Base-by-base conservation (phyloP, 352 stramenopile genomes). In the Globisporangium megalacanthum region DNA sequence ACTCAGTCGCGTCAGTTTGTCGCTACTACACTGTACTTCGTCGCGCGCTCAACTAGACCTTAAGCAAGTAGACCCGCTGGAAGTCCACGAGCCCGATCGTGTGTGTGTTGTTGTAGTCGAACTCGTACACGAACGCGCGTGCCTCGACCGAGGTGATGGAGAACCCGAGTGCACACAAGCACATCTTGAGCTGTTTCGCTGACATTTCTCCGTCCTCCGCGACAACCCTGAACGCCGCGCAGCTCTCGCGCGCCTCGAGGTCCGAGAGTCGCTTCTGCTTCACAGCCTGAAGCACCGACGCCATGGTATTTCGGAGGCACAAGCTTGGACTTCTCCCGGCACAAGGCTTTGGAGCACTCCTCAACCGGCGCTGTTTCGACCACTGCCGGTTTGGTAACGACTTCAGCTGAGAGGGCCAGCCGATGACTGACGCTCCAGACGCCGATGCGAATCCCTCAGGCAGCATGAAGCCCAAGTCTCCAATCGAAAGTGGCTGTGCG, bases 61-160 rank as follows among this genome's bases (percentile, higher is more conserved):
- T 78, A 48, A 64, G 68, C 42, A 80, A 49, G 39, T 73, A 78
- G 45, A 80, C 68, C 20, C 68, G 68, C 20, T 77, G 63, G 52
- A 80, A 80, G 51, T 80, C 72, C 4, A 45, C 57, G 31, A 78
- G 58, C 1, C 47, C 59, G 47, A 80, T 65, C 19, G 59, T 66
- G 19, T 52, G 53, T 0, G 69, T 59, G 49, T 59, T 60, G n/a
- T 65, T 62, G 52, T 72, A 80, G 64, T 80, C 72, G 44, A 80
- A 76, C 55, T 77, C 69, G 55, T 80, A 78, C 22, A 78, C 67
- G 15, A 80, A 66, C 20, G 59, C 46, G 20, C 56, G 39, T 7
- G 64, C 66, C 39, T 80, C 72, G 2, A 35, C 49, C 20, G 62
- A 65, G 0, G 50, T 45, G 6, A 70, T 22, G 13, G 17, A 46